Evolutionary conservation across 495 filamentous ascomycete species (phyloP).

Genomic region (Talaromyces liani): DNA sequence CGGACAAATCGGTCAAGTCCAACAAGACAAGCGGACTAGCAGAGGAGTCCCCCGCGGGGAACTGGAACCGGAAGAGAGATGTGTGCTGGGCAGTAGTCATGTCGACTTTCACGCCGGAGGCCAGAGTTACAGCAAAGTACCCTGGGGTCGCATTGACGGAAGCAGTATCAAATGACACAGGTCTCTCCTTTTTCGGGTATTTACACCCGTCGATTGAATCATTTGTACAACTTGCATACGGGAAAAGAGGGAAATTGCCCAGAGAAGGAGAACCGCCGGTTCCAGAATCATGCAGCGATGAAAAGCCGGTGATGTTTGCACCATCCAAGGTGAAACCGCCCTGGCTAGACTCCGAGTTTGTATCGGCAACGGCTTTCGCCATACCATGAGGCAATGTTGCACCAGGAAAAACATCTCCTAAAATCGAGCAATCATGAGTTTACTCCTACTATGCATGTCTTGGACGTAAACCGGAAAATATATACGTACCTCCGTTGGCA

Average conservation of each 20-base stretch:
- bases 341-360: constrained; percentile 55
- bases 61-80: constrained; percentile 59
- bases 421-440: background rate
- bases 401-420: constrained; percentile 65
- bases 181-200: constrained; percentile 51
- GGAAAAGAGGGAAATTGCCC: constrained; percentile 70
- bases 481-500: constrained; percentile 45
- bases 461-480: background rate
- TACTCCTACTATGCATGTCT: background rate
- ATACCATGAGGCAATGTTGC: constrained; percentile 68
- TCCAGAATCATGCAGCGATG: constrained; percentile 68
- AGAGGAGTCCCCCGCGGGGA: constrained; percentile 28
- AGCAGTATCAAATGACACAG: constrained; percentile 36
- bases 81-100: constrained; percentile 56
- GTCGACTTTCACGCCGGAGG: constrained; percentile 52
- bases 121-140: constrained; percentile 59
- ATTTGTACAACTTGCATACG: constrained; percentile 53
- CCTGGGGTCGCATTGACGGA: constrained; percentile 62
- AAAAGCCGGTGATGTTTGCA: constrained; percentile 62
- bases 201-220: constrained; percentile 60
- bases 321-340: constrained; percentile 68
- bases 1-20: constrained; percentile 62
- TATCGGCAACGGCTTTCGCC: constrained; percentile 75
- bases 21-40: constrained; percentile 54
- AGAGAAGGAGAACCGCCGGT: constrained; percentile 70